Evolutionary conservation across 163 green algal genomes (phyloP).

Genomic region (Volvox carteri): DNA sequence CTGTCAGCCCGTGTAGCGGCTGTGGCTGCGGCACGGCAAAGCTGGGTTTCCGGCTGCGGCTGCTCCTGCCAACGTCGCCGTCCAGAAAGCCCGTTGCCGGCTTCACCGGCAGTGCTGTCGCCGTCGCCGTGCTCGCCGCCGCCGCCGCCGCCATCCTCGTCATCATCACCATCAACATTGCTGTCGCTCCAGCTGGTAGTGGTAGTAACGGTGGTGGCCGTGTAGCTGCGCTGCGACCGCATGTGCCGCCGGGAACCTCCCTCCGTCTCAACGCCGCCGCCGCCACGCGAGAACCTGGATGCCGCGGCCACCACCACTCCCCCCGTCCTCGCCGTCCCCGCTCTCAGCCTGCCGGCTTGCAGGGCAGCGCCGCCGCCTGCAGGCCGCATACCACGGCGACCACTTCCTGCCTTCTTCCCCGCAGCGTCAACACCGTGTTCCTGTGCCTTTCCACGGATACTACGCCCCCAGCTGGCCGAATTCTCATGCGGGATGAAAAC

Average conservation of each 20-base stretch:
- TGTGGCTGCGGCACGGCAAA: too few relatives aligned
- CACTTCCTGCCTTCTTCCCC: too few relatives aligned
- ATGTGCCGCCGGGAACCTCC: background rate
- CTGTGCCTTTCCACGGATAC: too few relatives aligned
- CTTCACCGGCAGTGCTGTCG: background rate
- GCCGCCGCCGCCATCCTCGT: background rate
- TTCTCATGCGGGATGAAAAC: constrained; percentile 11
- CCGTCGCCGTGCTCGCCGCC: background rate
- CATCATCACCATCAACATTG: background rate
- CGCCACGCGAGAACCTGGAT: background rate
- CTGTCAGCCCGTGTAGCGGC: too few relatives aligned
- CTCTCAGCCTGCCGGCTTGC: background rate
- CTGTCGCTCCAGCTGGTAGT: constrained; percentile 31
- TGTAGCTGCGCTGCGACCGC: background rate
- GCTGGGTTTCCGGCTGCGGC: too few relatives aligned
- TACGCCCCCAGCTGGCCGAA: too few relatives aligned
- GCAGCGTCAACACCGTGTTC: too few relatives aligned
- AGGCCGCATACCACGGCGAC: background rate
- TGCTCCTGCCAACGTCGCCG: background rate
- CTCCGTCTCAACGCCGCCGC: background rate
- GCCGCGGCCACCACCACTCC: too few relatives aligned
- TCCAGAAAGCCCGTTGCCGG: background rate
- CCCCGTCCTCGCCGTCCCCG: background rate
- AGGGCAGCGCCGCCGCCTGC: background rate
- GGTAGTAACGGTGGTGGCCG: background rate